phyloP scores from a whole-genome alignment of 2,329 filamentous ascomycete genomes.

The Aspergillus phoenicis region DNA sequence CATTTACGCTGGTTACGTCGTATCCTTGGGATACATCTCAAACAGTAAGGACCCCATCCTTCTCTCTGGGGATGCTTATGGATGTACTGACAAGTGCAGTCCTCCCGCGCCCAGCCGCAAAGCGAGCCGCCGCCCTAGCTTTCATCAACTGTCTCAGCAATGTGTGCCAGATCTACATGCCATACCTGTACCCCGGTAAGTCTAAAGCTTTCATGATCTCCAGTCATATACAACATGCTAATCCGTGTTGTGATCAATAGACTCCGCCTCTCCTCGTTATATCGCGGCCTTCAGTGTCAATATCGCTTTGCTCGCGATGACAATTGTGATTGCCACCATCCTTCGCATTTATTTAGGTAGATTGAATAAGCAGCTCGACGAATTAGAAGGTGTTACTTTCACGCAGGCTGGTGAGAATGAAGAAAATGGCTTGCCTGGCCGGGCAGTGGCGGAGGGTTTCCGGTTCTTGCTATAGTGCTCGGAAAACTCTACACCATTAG shows the following conservation, averaged over 20 bases:
- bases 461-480: not conserved
- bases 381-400: not conserved
- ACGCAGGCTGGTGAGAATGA: not conserved
- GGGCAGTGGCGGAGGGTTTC: not conserved
- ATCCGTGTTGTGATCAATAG: accelerated
- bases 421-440: not conserved
- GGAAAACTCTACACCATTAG: too few species aligned
- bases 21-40: not conserved
- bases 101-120: not conserved
- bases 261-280: not conserved
- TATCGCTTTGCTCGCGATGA: not conserved
- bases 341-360: not conserved
- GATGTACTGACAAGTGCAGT: not conserved
- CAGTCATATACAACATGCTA: not conserved
- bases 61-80: too few species aligned
- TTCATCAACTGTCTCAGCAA: slow-evolving; percentile 1
- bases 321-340: not conserved
- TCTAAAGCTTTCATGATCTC: not conserved
- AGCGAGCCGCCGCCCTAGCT: not conserved
- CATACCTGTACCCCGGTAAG: not conserved
- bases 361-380: not conserved
- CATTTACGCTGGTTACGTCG: not conserved
- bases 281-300: not conserved
- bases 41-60: not conserved
- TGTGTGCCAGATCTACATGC: not conserved